A percentile compares a stretch with the other conserved stretches of the same genome.
Conservation (phyloP, 805 yeast genomes). For the Wickerhamiella brachini region DNA sequence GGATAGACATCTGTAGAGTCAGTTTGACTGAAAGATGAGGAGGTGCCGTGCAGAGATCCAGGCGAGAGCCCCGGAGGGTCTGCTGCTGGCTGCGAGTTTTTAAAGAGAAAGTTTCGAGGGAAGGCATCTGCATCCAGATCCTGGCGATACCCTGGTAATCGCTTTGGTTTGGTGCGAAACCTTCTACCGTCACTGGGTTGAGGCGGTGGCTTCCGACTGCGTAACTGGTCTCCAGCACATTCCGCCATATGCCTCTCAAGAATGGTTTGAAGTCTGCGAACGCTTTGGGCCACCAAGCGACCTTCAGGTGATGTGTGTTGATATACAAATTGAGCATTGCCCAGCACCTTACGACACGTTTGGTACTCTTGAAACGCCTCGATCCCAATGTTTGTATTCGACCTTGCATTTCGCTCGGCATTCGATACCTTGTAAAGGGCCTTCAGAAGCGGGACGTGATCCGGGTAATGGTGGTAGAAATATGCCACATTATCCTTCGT, state of each 20-base stretch:
- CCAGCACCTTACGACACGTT: background rate
- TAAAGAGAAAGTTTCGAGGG: background rate
- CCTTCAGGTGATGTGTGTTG: background rate
- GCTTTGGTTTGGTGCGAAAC: background rate
- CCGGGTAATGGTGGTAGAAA: background rate
- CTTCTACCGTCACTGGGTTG: background rate
- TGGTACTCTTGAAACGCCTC: background rate
- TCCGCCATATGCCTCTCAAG: conserved; percentile 1
- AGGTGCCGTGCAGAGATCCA: background rate
- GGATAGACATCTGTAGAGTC: background rate
- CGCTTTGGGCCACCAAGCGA: background rate
- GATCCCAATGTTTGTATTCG: background rate
- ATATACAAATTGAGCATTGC: background rate
- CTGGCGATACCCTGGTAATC: background rate
- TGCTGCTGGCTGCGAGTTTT: background rate
- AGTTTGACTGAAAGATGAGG: background rate
- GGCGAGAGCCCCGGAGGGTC: background rate
- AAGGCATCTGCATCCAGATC: background rate
- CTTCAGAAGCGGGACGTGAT: background rate
- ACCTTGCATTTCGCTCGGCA: conserved; percentile 1
- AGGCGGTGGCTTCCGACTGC: background rate
- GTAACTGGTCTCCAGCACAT: background rate
- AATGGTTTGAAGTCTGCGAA: background rate
- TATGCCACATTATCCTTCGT: background rate
- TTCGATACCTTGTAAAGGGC: background rate